Conservation (phyloP, 139 green algal species). For the Mesotaenium endlicherianum region DNA sequence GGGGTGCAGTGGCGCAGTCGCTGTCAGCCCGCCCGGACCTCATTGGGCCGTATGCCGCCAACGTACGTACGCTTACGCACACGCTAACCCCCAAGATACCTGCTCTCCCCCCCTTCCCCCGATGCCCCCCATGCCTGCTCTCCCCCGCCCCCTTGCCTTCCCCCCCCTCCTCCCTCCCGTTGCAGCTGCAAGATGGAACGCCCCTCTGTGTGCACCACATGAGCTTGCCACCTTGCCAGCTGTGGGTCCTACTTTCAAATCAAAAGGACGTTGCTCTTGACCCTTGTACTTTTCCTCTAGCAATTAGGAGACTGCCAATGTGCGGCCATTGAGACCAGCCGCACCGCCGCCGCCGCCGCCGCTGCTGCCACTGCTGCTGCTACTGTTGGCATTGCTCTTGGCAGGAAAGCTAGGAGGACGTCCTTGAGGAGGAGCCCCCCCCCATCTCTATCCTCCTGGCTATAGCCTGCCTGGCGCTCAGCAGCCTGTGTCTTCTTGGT, state of each 20-base stretch:
- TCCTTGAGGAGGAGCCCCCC: no score
- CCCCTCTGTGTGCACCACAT: neutral
- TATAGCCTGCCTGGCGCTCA: no score
- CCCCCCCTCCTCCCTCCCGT: neutral
- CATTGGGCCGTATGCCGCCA: constrained; percentile 6
- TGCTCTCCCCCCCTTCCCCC: neutral
- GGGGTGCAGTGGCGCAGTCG: constrained; percentile 31
- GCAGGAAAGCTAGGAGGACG: no score
- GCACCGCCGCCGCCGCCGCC: no score
- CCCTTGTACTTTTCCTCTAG: no score
- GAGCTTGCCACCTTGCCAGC: neutral
- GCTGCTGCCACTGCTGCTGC: no score
- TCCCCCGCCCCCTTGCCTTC: neutral
- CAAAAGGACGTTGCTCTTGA: no score
- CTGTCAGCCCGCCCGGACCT: constrained; percentile 33
- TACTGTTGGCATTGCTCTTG: no score
- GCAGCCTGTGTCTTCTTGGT: no score
- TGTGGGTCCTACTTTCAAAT: neutral
- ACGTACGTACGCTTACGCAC: neutral
- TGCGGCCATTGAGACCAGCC: no score
- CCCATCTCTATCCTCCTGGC: no score
- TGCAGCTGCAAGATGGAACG: neutral
- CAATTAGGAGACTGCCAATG: no score
- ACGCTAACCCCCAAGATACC: neutral
- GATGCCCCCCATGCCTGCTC: neutral